These are phyloP conservation scores for Fomitopsis pulvina DNA, from an alignment of 768 basidiomycete species.

Conservation along the genomic window DNA sequence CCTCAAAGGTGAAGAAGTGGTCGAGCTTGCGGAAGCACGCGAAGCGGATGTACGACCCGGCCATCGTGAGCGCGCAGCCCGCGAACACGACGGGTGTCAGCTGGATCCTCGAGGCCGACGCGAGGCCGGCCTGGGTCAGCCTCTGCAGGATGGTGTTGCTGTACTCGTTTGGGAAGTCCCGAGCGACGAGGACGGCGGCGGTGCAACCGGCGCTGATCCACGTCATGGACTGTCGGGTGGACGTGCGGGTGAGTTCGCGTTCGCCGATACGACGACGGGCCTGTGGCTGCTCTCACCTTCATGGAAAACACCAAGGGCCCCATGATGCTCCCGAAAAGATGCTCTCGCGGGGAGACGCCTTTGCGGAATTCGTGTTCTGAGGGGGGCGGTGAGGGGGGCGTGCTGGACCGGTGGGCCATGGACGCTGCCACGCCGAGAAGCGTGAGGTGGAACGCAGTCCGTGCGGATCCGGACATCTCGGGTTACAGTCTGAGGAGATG, in stretches of 20 bases:
- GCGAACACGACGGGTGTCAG: background rate
- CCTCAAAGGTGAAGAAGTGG: constrained; percentile 14
- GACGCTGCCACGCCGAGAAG: background rate
- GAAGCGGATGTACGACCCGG: constrained; percentile 2
- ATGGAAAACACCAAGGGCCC: background rate
- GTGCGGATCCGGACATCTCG: too few species aligned
- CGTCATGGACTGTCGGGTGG: background rate
- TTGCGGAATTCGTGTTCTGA: background rate
- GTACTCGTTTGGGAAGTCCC: background rate
- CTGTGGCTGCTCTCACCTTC: background rate
- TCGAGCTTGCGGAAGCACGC: constrained; percentile 11
- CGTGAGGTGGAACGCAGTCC: background rate
- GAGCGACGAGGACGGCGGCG: background rate
- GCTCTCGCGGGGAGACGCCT: background rate
- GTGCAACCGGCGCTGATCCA: background rate
- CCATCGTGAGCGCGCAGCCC: background rate
- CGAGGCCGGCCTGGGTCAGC: background rate
- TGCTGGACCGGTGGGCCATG: background rate
- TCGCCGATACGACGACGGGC: background rate
- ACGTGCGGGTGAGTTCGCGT: background rate
- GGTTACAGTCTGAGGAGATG: too few species aligned
- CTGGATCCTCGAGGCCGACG: background rate
- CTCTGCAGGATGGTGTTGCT: background rate
- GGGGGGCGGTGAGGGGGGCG: background rate
- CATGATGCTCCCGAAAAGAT: background rate